A percentile compares a stretch with the other conserved stretches of the same genome.
Conservation (phyloP, 495 filamentous ascomycete genomes). For the Penicillium verhagenii region DNA sequence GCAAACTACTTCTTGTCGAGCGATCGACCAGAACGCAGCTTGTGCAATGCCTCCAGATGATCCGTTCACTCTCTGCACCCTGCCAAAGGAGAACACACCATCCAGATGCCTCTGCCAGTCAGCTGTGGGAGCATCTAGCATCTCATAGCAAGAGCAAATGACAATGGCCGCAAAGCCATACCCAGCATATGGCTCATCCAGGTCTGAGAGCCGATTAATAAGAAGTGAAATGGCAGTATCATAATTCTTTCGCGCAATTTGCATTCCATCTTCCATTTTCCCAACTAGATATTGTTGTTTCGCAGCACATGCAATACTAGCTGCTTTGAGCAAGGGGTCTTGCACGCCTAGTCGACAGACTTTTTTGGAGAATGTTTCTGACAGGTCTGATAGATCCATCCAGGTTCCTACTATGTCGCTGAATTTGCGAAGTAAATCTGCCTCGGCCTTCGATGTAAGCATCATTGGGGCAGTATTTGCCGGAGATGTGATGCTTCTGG, state of each 20-base stretch:
- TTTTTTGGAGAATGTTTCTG: not conserved
- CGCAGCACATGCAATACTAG: not conserved
- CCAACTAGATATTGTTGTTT: not conserved
- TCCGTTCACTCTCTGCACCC: not conserved
- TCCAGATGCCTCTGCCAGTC: not conserved
- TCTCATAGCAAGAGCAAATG: constrained; percentile 1
- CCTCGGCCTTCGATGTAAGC: not conserved
- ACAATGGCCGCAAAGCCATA: constrained; percentile 1
- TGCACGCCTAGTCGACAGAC: not conserved
- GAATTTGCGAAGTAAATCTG: not conserved
- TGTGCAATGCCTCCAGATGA: not conserved
- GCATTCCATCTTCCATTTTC: not conserved
- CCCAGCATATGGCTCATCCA: not conserved
- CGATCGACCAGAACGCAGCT: not conserved
- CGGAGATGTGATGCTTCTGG: too few species aligned
- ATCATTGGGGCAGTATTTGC: too few species aligned
- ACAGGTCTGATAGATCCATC: not conserved
- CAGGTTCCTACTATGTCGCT: not conserved
- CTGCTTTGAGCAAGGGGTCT: not conserved
- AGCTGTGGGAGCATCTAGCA: not conserved
- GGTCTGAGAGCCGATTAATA: not conserved
- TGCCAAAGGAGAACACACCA: not conserved
- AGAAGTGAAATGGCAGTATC: not conserved
- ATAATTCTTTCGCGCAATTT: not conserved
- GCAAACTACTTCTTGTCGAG: not conserved